phyloP scores from a whole-genome alignment of 2,329 filamentous ascomycete species.

The Epichloe amarillans region DNA sequence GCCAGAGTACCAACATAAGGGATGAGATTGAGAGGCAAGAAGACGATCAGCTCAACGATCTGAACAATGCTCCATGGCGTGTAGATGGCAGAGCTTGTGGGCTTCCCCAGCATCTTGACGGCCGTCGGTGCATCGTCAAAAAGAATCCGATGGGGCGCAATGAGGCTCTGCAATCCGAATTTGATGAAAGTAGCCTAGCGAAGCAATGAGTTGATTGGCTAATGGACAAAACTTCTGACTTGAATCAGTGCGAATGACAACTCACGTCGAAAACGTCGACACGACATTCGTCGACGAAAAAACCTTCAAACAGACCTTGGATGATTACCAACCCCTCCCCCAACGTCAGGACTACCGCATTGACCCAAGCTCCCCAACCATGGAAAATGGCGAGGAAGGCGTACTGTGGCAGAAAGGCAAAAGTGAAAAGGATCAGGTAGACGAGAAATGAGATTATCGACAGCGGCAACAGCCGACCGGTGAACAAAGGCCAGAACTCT shows the following conservation, averaged over 20 bases:
- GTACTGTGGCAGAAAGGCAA: constrained; percentile 78
- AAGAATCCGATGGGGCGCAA: constrained; percentile 52
- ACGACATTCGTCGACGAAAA: constrained; percentile 66
- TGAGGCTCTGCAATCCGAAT: constrained; percentile 54
- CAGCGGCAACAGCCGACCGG: constrained; percentile 64
- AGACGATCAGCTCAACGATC: constrained; percentile 69
- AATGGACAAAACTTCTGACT: background rate
- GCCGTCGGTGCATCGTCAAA: constrained; percentile 56
- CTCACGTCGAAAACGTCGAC: constrained; percentile 76
- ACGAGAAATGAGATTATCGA: constrained; percentile 72
- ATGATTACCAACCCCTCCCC: constrained; percentile 66
- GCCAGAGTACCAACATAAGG: constrained; percentile 71
- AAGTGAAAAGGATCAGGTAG: constrained; percentile 74
- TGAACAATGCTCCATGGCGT: constrained; percentile 85
- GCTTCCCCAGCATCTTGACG: constrained; percentile 70
- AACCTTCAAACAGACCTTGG: constrained; percentile 58
- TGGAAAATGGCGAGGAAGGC: constrained; percentile 86
- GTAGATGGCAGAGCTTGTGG: constrained; percentile 63
- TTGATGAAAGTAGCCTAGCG: constrained; percentile 57
- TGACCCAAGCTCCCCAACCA: constrained; percentile 76
- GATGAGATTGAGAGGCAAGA: constrained; percentile 75
- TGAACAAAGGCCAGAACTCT: constrained; percentile 72
- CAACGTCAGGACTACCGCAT: constrained; percentile 75
- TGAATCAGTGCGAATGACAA: background rate
- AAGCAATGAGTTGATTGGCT: background rate